phyloP scores from a whole-genome alignment of 768 basidiomycete species.

The Panellus pusillus region DNA sequence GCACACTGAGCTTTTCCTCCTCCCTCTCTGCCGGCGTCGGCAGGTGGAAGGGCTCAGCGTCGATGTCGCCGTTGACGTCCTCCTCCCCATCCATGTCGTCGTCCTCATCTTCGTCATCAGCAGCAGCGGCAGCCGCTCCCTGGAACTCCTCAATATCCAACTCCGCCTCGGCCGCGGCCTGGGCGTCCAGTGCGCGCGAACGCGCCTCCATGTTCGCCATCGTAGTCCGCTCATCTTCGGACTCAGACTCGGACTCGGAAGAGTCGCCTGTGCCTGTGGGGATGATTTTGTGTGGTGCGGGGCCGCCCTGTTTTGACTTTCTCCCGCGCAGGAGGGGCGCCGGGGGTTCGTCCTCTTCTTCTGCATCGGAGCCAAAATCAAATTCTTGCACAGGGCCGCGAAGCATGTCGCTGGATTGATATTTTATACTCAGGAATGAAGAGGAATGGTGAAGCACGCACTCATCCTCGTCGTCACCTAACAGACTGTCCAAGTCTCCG shows the following conservation, averaged over 20 bases:
- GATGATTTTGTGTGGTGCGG: constrained; percentile 45
- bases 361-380: constrained; percentile 64
- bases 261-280: constrained; percentile 52
- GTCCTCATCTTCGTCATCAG: constrained; percentile 45
- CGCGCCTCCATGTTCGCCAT: constrained; percentile 81
- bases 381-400: constrained; percentile 56
- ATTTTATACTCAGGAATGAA: neutral
- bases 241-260: constrained; percentile 46
- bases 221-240: constrained; percentile 56
- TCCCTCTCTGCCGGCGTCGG: constrained; percentile 74
- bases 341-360: constrained; percentile 39
- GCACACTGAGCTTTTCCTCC: constrained; percentile 67
- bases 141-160: constrained; percentile 68
- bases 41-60: constrained; percentile 56
- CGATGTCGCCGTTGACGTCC: constrained; percentile 38
- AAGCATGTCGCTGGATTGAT: constrained; percentile 45
- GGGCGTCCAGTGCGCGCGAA: constrained; percentile 73
- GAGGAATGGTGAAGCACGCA: constrained; percentile 25
- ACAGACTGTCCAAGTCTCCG: constrained; percentile 52
- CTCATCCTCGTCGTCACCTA: constrained; percentile 49
- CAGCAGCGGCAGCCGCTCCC: constrained; percentile 49
- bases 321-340: constrained; percentile 35
- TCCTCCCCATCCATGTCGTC: constrained; percentile 48
- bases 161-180: constrained; percentile 65
- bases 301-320: constrained; percentile 54